Evolutionary conservation across 768 basidiomycete species (phyloP), one percentile per base, ranked within the genome.

Genomic region (Boletus vermiculosoides): DNA sequence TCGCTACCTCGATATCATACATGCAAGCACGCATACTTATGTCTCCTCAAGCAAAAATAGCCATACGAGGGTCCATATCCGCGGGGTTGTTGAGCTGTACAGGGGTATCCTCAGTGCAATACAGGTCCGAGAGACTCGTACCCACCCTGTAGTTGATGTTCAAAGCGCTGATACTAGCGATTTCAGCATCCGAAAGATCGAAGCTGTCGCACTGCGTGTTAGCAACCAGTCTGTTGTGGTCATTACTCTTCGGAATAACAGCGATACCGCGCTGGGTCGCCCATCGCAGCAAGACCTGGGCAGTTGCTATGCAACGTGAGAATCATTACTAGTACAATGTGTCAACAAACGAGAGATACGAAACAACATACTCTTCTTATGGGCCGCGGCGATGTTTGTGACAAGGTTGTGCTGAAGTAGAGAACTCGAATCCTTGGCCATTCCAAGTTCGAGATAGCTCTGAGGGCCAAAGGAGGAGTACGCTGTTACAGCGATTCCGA

Each of bases 251-350:
- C 45, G 90, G 90, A 58, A 93, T 82, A 45, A 92, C 84, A 34
- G 85, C 84, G 57, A 91, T 78, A 11, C 82, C 84, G 37, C 83
- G 84, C 65, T 90, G 87, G 15, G 86, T 87, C 2, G 88, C 83
- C 90, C 90, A 93, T 61, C 88, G 80, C 52, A 93, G 79, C 39
- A 92, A 73, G 23, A 92, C 81, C 70, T 92, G 88, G 8, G 88
- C 87, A 20, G 71, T 58, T 25, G 72, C 74, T 60, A 50, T 52
- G 55, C 54, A 16, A 56, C 40, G 22, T 57, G 33, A 62, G 56
- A 49, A 28, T 41, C 36, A 11, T 22, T 20, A 20, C n/a, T 20
- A n/a, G 45, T 16, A 11, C 25, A 16, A 22, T 16, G 12, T 22
- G 18, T 15, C 33, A 41, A 11, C 18, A 44, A 33, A 47, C 20